phyloP scores from a whole-genome alignment of 129 eudicot species.

The Flaveria brownii region DNA sequence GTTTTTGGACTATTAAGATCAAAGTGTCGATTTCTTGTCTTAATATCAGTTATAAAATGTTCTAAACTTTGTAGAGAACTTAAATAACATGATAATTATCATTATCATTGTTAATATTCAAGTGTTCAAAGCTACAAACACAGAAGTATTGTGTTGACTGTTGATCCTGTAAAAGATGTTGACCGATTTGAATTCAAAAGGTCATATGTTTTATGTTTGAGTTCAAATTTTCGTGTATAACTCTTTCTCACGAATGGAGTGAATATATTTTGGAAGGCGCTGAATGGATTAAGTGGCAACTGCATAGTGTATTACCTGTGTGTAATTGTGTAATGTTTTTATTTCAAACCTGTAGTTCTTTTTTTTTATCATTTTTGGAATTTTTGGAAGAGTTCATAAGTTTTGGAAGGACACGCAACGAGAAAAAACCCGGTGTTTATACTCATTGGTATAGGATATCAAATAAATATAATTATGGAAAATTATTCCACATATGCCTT shows the following conservation, averaged over 20 bases:
- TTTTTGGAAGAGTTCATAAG: neutral
- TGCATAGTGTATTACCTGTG: neutral
- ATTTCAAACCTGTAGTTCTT: neutral
- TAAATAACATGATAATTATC: neutral
- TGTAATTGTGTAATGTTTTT: neutral
- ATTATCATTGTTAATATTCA: no score
- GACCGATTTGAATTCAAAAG: neutral
- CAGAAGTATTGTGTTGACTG: neutral
- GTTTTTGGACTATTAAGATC: neutral
- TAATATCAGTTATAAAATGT: neutral
- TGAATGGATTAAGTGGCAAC: neutral
- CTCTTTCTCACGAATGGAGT: neutral
- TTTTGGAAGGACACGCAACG: neutral
- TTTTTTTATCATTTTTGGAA: neutral
- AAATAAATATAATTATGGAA: neutral
- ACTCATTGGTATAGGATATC: neutral
- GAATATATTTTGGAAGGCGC: neutral
- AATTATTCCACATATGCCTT: neutral
- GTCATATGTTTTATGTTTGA: neutral
- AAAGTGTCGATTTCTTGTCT: neutral
- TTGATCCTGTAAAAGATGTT: neutral
- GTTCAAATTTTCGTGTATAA: neutral
- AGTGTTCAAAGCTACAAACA: no score
- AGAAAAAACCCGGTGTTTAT: neutral
- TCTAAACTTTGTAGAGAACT: neutral